Evolutionary conservation across 1,284 basidiomycete species (phyloP), one percentile per base, ranked within the genome.

Genomic region (Apiotrichum siamense): DNA sequence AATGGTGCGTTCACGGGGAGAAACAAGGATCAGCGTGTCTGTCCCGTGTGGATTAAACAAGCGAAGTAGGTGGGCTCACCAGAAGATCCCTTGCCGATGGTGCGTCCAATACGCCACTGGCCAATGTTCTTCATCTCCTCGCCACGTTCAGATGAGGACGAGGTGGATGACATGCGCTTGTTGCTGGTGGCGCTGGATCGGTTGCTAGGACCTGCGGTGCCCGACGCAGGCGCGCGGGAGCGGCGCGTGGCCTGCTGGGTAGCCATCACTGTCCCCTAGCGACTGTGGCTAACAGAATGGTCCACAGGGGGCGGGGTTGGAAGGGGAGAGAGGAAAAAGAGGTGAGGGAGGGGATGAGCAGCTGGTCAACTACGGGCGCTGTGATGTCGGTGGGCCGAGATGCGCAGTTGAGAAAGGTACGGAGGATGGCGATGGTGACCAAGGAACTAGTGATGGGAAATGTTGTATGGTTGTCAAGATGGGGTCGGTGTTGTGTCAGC

Each of bases 21-120:
- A n/a, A n/a, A n/a, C n/a, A n/a, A n/a, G n/a, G n/a, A n/a, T n/a
- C n/a, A n/a, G n/a, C n/a, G n/a, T n/a, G n/a, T n/a, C n/a, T n/a
- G n/a, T n/a, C n/a, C n/a, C 15, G 21, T 24, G 37, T 23, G 37
- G 23, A 25, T 49, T 11, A 29, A 17, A 41, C n/a, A 31, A 10
- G 27, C 23, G 29, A 32, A 7, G 42, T 43, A 3, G n/a, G 23
- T 15, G n/a, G 23, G 24, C 81, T 49, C 57, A 90, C 90, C 91
- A 63, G 85, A 88, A 60, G 83, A 85, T 25, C 93, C 93, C 65
- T 87, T 86, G 15, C 93, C 93, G 64, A 97, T 87, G 9, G 87
- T 87, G 67, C 87, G 83, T 38, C 92, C 92, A 39, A 97, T 81
- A 73, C 88, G 87, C 93, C 93, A 97, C 44, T 85, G 78, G 7